Percentiles rank a stretch among this genome's conserved stretches.
phyloP scores from a whole-genome alignment of 352 stramenopile genomes.

The Phytophthora europaea region DNA sequence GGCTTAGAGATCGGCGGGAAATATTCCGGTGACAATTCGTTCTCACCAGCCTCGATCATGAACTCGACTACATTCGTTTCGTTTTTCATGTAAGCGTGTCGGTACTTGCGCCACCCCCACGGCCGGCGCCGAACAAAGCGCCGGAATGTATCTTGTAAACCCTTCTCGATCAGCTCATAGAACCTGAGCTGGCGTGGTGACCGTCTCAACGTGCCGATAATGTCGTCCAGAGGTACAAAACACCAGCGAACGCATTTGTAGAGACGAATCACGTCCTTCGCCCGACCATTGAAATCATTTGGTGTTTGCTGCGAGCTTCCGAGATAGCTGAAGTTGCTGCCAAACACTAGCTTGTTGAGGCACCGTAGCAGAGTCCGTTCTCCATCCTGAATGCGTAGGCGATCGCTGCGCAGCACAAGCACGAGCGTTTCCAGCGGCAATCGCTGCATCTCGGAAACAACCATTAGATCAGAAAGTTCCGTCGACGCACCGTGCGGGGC shows the following conservation, averaged over 20 bases:
- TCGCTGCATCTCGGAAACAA: conserved; percentile 51
- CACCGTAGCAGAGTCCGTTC: conserved; percentile 60
- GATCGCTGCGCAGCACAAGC: conserved; percentile 69
- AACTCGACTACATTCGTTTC: conserved; percentile 65
- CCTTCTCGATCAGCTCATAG: conserved; percentile 67
- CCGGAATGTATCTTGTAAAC: conserved; percentile 36
- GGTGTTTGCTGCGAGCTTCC: conserved; percentile 6
- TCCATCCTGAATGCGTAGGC: conserved; percentile 60
- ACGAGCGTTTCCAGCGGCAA: conserved; percentile 73
- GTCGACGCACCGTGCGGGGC: conserved; percentile 35
- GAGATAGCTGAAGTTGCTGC: conserved; percentile 30
- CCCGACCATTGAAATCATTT: conserved; percentile 39
- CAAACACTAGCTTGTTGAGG: conserved; percentile 59
- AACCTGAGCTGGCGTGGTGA: conserved; percentile 56
- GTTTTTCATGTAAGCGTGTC: conserved; percentile 43
- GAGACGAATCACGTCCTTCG: conserved; percentile 56
- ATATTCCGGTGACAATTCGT: conserved; percentile 33
- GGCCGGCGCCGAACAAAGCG: conserved; percentile 39
- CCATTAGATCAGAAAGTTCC: conserved; percentile 37
- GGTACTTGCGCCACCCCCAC: conserved; percentile 42
- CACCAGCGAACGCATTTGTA: conserved; percentile 78
- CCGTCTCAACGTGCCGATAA: conserved; percentile 56
- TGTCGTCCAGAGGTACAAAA: conserved; percentile 67
- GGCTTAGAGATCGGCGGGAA: conserved; percentile 12
- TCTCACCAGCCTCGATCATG: conserved; percentile 68